phyloP scores from a whole-genome alignment of 2,329 filamentous ascomycete genomes.

The Talaromyces sp. region DNA sequence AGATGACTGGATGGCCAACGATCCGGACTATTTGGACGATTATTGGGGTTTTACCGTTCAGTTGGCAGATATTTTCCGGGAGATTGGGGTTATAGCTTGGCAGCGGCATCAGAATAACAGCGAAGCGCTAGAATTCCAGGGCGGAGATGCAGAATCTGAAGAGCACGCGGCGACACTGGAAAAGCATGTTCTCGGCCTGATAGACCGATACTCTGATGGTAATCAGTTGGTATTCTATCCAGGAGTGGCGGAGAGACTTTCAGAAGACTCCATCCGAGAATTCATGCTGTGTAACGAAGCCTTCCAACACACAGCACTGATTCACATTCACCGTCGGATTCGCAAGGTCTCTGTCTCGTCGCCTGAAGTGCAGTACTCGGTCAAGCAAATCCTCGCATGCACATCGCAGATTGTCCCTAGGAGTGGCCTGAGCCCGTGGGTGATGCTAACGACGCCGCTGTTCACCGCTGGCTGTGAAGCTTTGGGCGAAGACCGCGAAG shows the following conservation, averaged over 20 bases:
- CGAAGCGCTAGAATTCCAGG: slow-evolving; percentile 7
- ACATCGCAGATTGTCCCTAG: slow-evolving; percentile 35
- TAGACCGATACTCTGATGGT: slow-evolving; percentile 25
- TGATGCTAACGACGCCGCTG: slow-evolving; percentile 39
- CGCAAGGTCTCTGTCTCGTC: slow-evolving; percentile 27
- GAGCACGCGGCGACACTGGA: slow-evolving; percentile 31
- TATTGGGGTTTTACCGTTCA: slow-evolving; percentile 41
- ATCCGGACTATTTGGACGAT: slow-evolving; percentile 36
- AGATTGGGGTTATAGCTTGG: slow-evolving; percentile 35
- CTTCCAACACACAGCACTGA: slow-evolving; percentile 41
- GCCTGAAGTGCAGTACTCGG: slow-evolving; percentile 29
- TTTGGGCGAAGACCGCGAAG: slow-evolving; percentile 30
- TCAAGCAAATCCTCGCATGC: slow-evolving; percentile 36
- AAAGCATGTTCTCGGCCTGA: slow-evolving; percentile 28
- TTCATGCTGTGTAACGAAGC: slow-evolving; percentile 39
- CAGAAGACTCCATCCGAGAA: slow-evolving; percentile 28
- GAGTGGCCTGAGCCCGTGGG: slow-evolving; percentile 37
- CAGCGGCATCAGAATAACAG: slow-evolving; percentile 20
- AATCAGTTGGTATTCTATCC: slow-evolving; percentile 32
- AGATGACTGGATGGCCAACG: slow-evolving; percentile 12
- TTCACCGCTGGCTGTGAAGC: slow-evolving; percentile 43
- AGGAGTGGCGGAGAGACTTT: slow-evolving; percentile 29
- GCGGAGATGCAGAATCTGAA: slow-evolving; percentile 18
- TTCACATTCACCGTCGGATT: slow-evolving; percentile 38
- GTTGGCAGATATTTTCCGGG: slow-evolving; percentile 34